Evolutionary conservation across 108 stramenopile genomes (phyloP), one percentile per base, ranked within the genome.

Genomic region (Asterionellopsis glacialis): DNA sequence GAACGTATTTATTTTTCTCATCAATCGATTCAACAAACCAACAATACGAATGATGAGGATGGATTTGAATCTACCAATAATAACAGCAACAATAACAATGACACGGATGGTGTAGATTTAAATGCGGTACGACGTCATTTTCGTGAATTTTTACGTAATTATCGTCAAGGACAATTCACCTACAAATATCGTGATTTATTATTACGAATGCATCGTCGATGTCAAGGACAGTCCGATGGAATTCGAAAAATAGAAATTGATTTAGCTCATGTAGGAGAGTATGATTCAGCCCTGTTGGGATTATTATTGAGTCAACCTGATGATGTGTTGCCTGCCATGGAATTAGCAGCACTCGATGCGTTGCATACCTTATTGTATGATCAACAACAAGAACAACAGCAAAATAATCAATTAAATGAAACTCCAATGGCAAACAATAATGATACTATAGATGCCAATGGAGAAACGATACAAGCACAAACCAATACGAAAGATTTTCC

Each of bases 251-350:
- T 94, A 12, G 63, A 84, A 40, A 67, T 94, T 6, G 88, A 91
- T 64, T 53, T 94, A 27, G 78, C 84, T 0, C 93, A 94, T 67
- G 60, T 94, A 11, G 84, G 86, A 22, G 93, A 94, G 71, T 94
- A 94, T 61, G 93, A 94, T 65, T 70, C 78, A 11, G 77, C 85
- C 1, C 55, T 94, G 60, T 48, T 94, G 69, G 85, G 85, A 11
- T 81, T 84, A 41, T 38, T 94, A 9, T 47, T 87, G 38, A 65
- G 66, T 42, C 79, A 79, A 19, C 93, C 93, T 3, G 78, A 67
- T 13, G 61, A 64, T 50, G 61, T 87, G 11, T 61, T 94, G 48
- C 88, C 88, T 14, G 74, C 73, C 25, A 66, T 91, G 59, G 93
- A 94, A 67, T 18, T 59, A 45, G 93, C 85, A 0, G 84, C 93